These are phyloP conservation scores for Chlorella vulgaris DNA, from an alignment of 139 green algal species.

Conservation along the genomic window DNA sequence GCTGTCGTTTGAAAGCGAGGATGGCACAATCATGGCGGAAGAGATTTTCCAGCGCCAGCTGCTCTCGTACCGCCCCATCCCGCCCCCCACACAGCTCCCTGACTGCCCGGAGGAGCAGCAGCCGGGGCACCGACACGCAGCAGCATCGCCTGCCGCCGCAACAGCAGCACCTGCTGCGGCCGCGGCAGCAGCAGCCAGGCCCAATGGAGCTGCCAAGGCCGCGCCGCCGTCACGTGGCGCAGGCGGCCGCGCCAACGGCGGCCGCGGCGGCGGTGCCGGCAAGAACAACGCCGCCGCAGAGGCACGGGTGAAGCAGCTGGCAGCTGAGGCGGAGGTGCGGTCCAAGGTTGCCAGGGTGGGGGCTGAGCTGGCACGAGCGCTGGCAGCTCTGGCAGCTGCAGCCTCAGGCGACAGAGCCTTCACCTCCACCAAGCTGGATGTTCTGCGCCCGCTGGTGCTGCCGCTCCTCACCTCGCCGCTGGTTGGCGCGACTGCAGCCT, in stretches of 20 bases:
- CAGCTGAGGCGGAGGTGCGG: slow-evolving; percentile 64
- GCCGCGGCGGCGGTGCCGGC: not conserved
- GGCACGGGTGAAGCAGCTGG: slow-evolving; percentile 62
- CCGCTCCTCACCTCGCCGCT: slow-evolving; percentile 76
- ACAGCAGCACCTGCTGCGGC: not conserved
- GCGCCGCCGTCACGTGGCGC: not conserved
- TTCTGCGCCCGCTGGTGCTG: slow-evolving; percentile 59
- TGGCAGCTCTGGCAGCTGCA: slow-evolving; percentile 55
- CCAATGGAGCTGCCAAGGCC: not conserved
- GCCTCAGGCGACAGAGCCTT: slow-evolving; percentile 52
- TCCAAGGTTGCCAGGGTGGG: slow-evolving; percentile 58
- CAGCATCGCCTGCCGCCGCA: not conserved
- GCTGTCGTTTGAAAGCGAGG: slow-evolving; percentile 39
- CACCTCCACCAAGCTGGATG: slow-evolving; percentile 56
- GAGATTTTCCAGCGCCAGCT: slow-evolving; percentile 41
- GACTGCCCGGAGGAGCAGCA: slow-evolving; percentile 26
- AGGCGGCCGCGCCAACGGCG: slow-evolving; percentile 2
- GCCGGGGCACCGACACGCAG: slow-evolving; percentile 10
- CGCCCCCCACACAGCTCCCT: not conserved
- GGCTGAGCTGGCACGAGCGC: slow-evolving; percentile 58
- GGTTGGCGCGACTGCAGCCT: slow-evolving; percentile 67
- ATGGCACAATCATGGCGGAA: slow-evolving; percentile 41
- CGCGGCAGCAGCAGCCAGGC: not conserved
- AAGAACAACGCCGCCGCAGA: slow-evolving; percentile 66
- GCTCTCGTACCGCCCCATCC: slow-evolving; percentile 18